These are phyloP conservation scores for Crithidia mellificae DNA, from an alignment of 208 protist genomes.

Conservation along the genomic window DNA sequence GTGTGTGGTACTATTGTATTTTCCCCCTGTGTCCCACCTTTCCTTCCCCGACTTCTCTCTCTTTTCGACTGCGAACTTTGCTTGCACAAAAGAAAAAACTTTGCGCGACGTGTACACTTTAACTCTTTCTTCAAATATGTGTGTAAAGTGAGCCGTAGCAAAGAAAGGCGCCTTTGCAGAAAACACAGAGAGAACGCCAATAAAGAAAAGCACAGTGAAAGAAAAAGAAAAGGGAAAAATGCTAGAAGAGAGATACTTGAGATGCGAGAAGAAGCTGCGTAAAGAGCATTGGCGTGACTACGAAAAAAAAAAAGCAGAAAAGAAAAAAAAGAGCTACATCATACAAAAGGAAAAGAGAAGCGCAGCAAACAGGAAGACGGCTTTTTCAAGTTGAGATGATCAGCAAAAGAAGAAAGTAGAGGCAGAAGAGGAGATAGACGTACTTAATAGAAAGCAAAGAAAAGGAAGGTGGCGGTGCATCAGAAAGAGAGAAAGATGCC, in stretches of 20 bases:
- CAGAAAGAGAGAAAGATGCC: background rate
- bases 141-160: no score
- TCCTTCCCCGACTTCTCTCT: no score
- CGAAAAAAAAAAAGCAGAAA: no score
- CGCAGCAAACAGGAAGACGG: background rate
- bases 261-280: background rate
- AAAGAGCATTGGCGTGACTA: no score
- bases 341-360: background rate
- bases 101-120: no score
- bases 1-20: no score
- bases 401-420: constrained; percentile 4
- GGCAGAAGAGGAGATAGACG: constrained; percentile 4
- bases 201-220: background rate
- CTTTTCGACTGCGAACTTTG: background rate
- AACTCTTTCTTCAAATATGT: background rate
- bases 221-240: background rate
- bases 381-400: background rate
- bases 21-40: no score
- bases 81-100: background rate
- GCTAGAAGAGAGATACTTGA: background rate
- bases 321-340: background rate
- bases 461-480: constrained; percentile 2
- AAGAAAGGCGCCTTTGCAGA: no score
- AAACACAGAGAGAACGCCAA: no score
- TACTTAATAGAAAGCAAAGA: background rate